phyloP scores from a whole-genome alignment of 257 asterid genomes.

The Rubia yunnanensis region DNA sequence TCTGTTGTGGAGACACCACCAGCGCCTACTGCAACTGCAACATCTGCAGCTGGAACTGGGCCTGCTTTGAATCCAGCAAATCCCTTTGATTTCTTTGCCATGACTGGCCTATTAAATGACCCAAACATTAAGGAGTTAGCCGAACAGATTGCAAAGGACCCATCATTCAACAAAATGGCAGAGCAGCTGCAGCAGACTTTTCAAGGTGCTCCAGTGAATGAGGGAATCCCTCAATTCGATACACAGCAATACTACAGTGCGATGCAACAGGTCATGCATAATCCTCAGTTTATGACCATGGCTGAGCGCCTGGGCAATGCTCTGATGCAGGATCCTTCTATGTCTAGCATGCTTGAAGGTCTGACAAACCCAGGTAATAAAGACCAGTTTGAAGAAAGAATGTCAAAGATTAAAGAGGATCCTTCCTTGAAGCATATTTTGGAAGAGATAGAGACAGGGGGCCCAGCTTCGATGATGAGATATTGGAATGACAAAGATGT shows the following conservation, averaged over 20 bases:
- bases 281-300: conserved; percentile 94
- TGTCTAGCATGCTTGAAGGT: conserved; percentile 94
- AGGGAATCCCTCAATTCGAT: conserved; percentile 73
- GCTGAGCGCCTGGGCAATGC: conserved; percentile 93
- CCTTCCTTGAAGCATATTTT: conserved; percentile 93
- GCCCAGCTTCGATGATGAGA: conserved; percentile 99
- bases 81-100: conserved; percentile 87
- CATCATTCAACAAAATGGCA: conserved; percentile 92
- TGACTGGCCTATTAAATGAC: conserved; percentile 85
- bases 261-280: conserved; percentile 99
- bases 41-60: conserved; percentile 32
- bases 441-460: conserved; percentile 94
- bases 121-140: conserved; percentile 96
- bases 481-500: conserved; percentile 90
- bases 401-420: conserved; percentile 77
- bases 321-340: conserved; percentile 92
- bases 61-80: conserved; percentile 47
- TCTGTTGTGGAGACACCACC: conserved; percentile 32
- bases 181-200: conserved; percentile 92
- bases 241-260: conserved; percentile 75
- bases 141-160: conserved; percentile 88
- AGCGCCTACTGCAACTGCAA: conserved; percentile 35
- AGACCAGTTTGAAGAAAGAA: conserved; percentile 82
- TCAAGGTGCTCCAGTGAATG: conserved; percentile 70
- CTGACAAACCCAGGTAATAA: conserved; percentile 73